These are phyloP conservation scores for Lycium barbarum DNA, from an alignment of 257 asterid genomes.

Conservation along the genomic window DNA sequence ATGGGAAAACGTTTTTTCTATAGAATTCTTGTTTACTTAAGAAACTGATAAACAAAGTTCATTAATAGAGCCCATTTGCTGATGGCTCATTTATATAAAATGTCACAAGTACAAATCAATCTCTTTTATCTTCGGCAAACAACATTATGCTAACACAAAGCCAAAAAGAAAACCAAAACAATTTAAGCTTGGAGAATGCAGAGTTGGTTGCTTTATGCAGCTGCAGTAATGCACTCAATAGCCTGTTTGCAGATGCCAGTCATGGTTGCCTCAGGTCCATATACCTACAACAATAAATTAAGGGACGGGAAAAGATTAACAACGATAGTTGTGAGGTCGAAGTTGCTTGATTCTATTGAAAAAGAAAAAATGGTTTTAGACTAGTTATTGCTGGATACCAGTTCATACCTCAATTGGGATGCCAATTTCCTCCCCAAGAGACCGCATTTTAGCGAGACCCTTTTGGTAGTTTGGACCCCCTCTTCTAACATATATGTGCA, in stretches of 20 bases:
- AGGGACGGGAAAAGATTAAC: background rate
- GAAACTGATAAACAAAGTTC: background rate
- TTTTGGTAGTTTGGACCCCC: slow-evolving; percentile 96
- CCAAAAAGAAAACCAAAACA: background rate
- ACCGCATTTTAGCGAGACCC: slow-evolving; percentile 87
- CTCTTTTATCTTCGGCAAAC: background rate
- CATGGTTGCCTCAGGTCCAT: slow-evolving; percentile 97
- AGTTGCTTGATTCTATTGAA: background rate
- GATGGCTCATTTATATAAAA: background rate
- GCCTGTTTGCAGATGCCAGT: slow-evolving; percentile 98
- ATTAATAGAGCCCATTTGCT: background rate
- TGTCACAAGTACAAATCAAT: background rate
- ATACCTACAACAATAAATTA: slow-evolving; percentile 52
- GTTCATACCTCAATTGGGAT: slow-evolving; percentile 81
- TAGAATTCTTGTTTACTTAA: background rate
- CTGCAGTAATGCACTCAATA: slow-evolving; percentile 87
- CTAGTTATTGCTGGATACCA: background rate
- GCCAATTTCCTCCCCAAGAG: slow-evolving; percentile 87
- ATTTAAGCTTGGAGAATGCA: background rate
- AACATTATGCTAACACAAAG: slow-evolving; percentile 13
- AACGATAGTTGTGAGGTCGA: background rate
- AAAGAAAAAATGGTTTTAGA: background rate
- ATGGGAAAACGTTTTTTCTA: no score
- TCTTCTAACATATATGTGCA: slow-evolving; percentile 81
- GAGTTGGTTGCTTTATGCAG: slow-evolving; percentile 61